Base-by-base conservation (phyloP, 495 filamentous ascomycete genomes). In the Bacidia rubella region DNA sequence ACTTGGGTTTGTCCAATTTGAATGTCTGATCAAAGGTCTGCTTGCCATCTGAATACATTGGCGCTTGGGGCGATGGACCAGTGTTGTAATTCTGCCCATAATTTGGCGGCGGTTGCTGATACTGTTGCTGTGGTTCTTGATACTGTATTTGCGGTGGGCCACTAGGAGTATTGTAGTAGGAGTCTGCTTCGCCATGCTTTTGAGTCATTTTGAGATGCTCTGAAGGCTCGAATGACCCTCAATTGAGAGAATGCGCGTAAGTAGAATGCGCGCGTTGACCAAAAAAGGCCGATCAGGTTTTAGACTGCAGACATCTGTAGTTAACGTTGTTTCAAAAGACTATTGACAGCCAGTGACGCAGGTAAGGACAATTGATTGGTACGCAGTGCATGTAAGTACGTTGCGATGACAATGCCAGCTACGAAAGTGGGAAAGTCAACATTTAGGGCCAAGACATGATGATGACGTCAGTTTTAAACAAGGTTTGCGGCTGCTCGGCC, bases 1-100 rank as follows among this genome's bases (percentile, higher is more conserved):
- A 95, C 61, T 92, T 93, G 11, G 89, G 89, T 52, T 79, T 79
- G 51, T 86, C 76, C 35, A 95, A 61, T 64, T 78, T 80, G 68
- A 95, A 95, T 0, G 77, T 76, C 60, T 95, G 75, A 15, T 90
- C 80, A 58, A 90, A 96, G 15, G 70, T 74, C 11, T 71, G 70
- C 60, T 86, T 74, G 51, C 64, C 62, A 17, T 61, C 59, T 22
- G 49, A 52, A 4, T 25, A 25, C 40, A 11, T 25, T 23, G 51
- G 25, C 11, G 51, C 40, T 23, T 38, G 25, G 47, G 35, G 53
- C 2, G 54, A 51, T n/a, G 52, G 19, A 24, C 47, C 50, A 42
- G 47, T 22, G 20, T 60, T 52, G 25, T 53, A 62, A 20, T 62
- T 56, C 41, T 62, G 56, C 10, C 41, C 56, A 44, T 64, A 63